These are phyloP conservation scores for Myochromella boudieri DNA, from an alignment of 768 basidiomycete genomes.

Conservation along the genomic window DNA sequence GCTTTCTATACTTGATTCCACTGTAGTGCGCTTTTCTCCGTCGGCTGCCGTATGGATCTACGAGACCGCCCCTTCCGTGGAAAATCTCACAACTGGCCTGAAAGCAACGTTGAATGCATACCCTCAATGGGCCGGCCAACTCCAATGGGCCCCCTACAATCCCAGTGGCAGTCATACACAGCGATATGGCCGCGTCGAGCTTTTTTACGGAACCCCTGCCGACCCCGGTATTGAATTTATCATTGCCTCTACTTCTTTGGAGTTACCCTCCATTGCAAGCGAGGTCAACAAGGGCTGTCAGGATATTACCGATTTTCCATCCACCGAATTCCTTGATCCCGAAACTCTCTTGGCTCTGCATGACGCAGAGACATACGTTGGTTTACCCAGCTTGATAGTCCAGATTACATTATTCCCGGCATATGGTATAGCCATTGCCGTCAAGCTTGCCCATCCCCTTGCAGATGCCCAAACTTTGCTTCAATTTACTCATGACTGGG, in stretches of 20 bases:
- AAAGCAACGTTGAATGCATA: conserved; percentile 25
- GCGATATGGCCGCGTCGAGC: conserved; percentile 26
- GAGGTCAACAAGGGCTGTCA: conserved; percentile 17
- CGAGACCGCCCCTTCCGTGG: conserved; percentile 11
- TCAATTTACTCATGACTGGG: conserved; percentile 35
- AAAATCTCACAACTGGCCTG: conserved; percentile 14
- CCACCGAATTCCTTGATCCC: conserved; percentile 17
- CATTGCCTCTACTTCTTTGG: conserved; percentile 17
- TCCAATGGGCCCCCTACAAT: conserved; percentile 21
- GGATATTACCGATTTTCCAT: conserved; percentile 9
- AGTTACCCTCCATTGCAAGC: conserved; percentile 13
- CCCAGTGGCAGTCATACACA: conserved; percentile 19
- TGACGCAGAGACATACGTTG: conserved; percentile 17
- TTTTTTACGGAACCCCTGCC: conserved; percentile 20
- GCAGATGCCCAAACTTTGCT: conserved; percentile 36
- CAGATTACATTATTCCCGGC: conserved; percentile 33
- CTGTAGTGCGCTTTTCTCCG: conserved; percentile 23
- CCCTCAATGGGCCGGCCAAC: conserved; percentile 31
- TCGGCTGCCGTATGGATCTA: conserved; percentile 29
- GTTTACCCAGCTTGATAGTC: conserved; percentile 30
- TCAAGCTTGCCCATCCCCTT: conserved; percentile 32
- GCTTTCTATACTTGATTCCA: conserved; percentile 30
- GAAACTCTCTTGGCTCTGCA: conserved; percentile 24
- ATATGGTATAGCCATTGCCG: conserved; percentile 25
- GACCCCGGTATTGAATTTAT: conserved; percentile 33